These are phyloP conservation scores for Singerocomus rubriflavus DNA, from an alignment of 1,284 basidiomycete genomes.

Conservation along the genomic window DNA sequence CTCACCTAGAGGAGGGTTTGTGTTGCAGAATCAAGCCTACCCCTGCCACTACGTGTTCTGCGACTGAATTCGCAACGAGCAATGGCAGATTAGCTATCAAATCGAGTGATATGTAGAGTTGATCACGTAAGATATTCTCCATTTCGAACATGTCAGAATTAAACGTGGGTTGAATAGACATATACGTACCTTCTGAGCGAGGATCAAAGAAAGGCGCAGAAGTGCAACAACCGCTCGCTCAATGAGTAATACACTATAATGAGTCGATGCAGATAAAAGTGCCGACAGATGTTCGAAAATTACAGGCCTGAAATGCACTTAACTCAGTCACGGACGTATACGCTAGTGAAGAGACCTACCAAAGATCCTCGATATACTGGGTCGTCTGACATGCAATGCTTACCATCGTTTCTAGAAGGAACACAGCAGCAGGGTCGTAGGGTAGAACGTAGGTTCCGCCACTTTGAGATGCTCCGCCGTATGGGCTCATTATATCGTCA, in stretches of 20 bases:
- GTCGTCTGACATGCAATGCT: conserved; percentile 79
- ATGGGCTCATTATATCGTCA: conserved; percentile 45
- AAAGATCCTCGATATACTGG: conserved; percentile 80
- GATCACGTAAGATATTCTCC: conserved; percentile 78
- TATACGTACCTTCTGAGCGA: conserved; percentile 68
- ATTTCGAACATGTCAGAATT: conserved; percentile 1
- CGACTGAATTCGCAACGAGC: conserved; percentile 76
- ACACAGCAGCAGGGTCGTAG: conserved; percentile 93
- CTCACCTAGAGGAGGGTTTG: conserved; percentile 70
- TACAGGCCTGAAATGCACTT: conserved; percentile 64
- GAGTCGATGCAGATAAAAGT: conserved; percentile 72
- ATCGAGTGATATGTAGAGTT: conserved; percentile 92
- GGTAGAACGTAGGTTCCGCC: conserved; percentile 56
- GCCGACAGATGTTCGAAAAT: conserved; percentile 89
- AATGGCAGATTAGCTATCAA: conserved; percentile 80
- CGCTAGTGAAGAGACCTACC: conserved; percentile 46
- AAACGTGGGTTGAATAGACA: conserved; percentile 6
- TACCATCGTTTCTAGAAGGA: conserved; percentile 92
- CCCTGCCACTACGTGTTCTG: conserved; percentile 89
- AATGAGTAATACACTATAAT: conserved; percentile 87
- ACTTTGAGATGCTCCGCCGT: conserved; percentile 37
- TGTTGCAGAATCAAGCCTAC: conserved; percentile 77
- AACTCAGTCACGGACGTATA: neutral
- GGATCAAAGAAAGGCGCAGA: conserved; percentile 73
- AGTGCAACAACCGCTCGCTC: conserved; percentile 96